Evolutionary conservation across 768 basidiomycete species (phyloP), one percentile per base, ranked within the genome.

Genomic region (Lactifluus rugatus): DNA sequence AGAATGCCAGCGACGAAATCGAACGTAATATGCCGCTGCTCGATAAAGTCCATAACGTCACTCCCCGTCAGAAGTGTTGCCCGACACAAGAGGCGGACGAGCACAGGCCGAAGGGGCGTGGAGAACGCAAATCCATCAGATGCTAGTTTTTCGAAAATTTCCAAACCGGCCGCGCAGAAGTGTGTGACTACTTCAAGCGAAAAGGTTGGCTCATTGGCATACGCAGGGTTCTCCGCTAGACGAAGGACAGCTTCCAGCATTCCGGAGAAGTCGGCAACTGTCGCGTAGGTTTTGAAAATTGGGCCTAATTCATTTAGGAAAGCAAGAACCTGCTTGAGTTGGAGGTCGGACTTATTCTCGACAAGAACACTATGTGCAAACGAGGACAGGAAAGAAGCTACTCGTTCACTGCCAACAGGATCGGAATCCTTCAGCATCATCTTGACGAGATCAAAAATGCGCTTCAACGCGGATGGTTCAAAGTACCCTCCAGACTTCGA

Each of bases 1-100:
- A 89, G 70, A 10, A 91, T 69, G 0, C 80, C 79, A 5, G 80
- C 74, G n/a, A 89, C 74, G 66, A 83, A 85, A 42, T 79, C 76
- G 61, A 83, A 76, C 1, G 82, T 79, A 0, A 83, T 76, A 0
- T 69, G 66, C 19, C 76, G 78, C 60, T 76, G 78, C 65, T 82
- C 83, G 21, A 91, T 62, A 62, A 82, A 76, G 0, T 72, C 69
- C 21, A 87, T 70, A 9, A 83, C 70, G 60, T 86, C 81, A 1
- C 72, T 74, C 5, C 76, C 78, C 13, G 70, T 74, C 34, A 85
- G 72, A 25, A 79, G 71, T 2, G 83, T 70, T 3, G 79, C 58
- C 2, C 55, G 56, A 19, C 67, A 64, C 13, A 76, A 34, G 14
- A 77, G 69, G 14, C 66, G 67, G 23, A 75, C 65, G 6, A 75